Evolutionary conservation across 169 alveolate species (phyloP).

Genomic region (Eimeria sp.): DNA sequence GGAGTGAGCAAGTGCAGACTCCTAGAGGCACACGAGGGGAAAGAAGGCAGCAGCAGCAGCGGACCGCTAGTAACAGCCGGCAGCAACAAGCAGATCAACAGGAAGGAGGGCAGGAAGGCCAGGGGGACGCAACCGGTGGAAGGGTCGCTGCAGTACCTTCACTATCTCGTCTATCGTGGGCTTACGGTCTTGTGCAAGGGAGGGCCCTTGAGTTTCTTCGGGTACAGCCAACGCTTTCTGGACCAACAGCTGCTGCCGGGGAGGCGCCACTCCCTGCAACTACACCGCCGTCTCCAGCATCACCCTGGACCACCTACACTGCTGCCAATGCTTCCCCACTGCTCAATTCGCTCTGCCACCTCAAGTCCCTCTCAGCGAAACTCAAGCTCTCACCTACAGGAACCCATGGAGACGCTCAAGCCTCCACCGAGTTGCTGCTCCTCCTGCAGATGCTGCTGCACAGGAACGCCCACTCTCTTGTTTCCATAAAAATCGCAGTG

Average conservation of each 20-base stretch:
- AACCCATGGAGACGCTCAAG: slow-evolving; percentile 54
- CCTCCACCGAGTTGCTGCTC: slow-evolving; percentile 60
- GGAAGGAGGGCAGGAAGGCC: slow-evolving; percentile 34
- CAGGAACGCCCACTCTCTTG: slow-evolving; percentile 68
- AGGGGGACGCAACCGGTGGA: slow-evolving; percentile 1
- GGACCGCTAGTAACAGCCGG: slow-evolving; percentile 9
- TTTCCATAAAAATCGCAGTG: slow-evolving; percentile 56
- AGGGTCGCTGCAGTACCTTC: neutral
- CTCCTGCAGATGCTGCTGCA: slow-evolving; percentile 73
- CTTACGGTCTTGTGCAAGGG: slow-evolving; percentile 33
- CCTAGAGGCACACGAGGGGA: slow-evolving; percentile 63
- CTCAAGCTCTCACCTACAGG: slow-evolving; percentile 68
- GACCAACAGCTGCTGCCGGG: slow-evolving; percentile 6
- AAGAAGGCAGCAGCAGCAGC: slow-evolving; percentile 66
- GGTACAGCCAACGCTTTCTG: slow-evolving; percentile 14
- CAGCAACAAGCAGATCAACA: slow-evolving; percentile 19
- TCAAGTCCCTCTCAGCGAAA: slow-evolving; percentile 60
- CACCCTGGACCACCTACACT: slow-evolving; percentile 56
- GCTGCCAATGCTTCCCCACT: slow-evolving; percentile 55
- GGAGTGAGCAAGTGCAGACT: slow-evolving; percentile 30
- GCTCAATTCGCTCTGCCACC: slow-evolving; percentile 21
- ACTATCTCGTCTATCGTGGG: slow-evolving; percentile 49
- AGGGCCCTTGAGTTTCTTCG: slow-evolving; percentile 57
- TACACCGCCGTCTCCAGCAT: neutral
- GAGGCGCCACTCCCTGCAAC: neutral